Evolutionary conservation across 225 moss, liverwort and hornwort genomes (phyloP), one percentile per base, ranked within the genome.

Genomic region (Sphagnum tenellum): DNA sequence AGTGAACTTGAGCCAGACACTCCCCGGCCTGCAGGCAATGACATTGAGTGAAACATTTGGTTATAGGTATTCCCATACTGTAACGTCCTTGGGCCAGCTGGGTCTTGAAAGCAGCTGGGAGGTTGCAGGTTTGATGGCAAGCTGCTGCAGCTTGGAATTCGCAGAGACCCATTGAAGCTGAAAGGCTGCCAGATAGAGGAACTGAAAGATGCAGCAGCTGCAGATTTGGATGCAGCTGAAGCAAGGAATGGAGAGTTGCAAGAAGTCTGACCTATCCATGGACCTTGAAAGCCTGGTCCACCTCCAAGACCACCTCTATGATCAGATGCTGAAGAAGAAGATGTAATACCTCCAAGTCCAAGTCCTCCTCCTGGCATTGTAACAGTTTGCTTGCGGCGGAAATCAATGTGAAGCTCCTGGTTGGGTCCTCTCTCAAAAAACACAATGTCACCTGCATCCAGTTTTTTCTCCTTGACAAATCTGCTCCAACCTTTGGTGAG

Each of bases 401-500:
- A 98, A 62, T 90, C 93, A 57, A 98, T 98, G 73, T 89, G 91
- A 44, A 98, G 93, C 67, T 98, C 93, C 57, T 84, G 87, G 63
- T 72, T 88, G 9, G 82, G 72, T 60, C 98, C 98, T 59, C 98
- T 78, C 70, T 98, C 85, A 46, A 98, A 93, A 48, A 88, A 90
- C 14, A 98, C 98, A 8, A 89, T 84, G 60, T 98, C 98, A n/a
- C 93, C 98, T 6, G 98, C 98, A 63, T 89, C 90, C 5, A 98
- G 87, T 73, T 98, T 98, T 79, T 98, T 98, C 71, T 98, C 98
- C 78, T 98, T 98, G 44, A 98, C 98, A 64, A 98, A 98, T 55
- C 98, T 75, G 71, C 93, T 93, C 98, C 98, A 98, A 9, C 98
- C 98, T 64, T 98, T 98, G 3, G 98, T 98, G 49, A 98, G 90